A percentile compares a stretch with the other conserved stretches of the same genome.
Conservation (phyloP, 192 early-diverging fungal genomes). For the Podila epicladia region DNA sequence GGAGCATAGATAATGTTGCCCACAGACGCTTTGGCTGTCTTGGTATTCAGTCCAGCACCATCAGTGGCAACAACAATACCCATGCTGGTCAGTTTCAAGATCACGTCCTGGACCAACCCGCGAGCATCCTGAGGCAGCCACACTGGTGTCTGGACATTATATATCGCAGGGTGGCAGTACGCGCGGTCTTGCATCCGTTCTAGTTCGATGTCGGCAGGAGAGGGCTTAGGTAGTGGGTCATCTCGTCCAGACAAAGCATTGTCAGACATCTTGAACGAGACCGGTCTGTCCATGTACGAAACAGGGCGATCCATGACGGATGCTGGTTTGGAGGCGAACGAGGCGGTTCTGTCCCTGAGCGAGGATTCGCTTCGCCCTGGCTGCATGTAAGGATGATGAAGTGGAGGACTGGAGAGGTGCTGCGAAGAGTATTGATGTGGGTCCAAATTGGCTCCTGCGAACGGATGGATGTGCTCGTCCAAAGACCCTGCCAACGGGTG, state of each 20-base stretch:
- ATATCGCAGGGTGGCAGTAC: conserved; percentile 57
- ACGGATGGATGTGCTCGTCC: neutral
- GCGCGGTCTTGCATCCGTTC: conserved; percentile 37
- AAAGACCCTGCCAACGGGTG: neutral
- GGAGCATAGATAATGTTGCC: conserved; percentile 37
- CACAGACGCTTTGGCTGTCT: conserved; percentile 28
- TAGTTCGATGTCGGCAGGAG: conserved; percentile 6
- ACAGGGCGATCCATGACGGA: conserved; percentile 2
- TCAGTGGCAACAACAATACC: conserved; percentile 46
- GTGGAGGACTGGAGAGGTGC: neutral
- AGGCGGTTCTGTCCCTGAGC: neutral
- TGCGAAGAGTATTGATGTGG: neutral
- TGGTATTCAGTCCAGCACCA: conserved; percentile 25
- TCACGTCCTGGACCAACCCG: conserved; percentile 46
- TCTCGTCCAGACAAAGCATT: neutral
- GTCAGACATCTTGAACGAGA: conserved; percentile 4
- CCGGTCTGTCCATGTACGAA: conserved; percentile 3
- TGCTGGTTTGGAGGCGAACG: neutral
- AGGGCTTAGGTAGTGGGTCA: neutral
- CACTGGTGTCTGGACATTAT: conserved; percentile 47
- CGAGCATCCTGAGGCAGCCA: conserved; percentile 62
- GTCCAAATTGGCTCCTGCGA: neutral
- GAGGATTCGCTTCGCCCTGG: neutral
- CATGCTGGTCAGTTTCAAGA: conserved; percentile 28
- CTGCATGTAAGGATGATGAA: neutral